Evolutionary conservation across 257 asterid species (phyloP), one percentile per base, ranked within the genome.

Genomic region (Scutellaria galericulata): DNA sequence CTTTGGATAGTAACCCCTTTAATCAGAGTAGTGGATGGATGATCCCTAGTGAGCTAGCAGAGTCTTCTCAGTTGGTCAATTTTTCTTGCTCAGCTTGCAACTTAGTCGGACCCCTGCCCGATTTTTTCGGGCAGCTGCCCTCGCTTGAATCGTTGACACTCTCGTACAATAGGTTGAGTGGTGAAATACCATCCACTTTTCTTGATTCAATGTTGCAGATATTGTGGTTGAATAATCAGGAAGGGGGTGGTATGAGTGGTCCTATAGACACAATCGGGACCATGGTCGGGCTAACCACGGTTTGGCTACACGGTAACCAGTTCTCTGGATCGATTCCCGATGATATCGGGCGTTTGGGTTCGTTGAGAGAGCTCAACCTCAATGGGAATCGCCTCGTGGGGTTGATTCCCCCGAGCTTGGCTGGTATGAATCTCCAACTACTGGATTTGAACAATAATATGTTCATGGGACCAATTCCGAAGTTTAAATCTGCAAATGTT

Each of bases 381-480:
- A 86, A 85, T 24, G 64, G 86, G n/a, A 92, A 92, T 73, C 79
- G 68, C 12, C 81, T 92, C 0, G 92, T 88, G 47, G 97, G 97
- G 37, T 9, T 84, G 70, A 77, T 92, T 53, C 97, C 97, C 3
- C 60, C 78, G 9, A 68, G 85, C 52, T 77, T 92, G 80, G 96
- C 92, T 8, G 7, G 66, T 68, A 72, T 92, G 86, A 72, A 72
- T 50, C 82, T 90, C 44, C 64, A 57, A 7, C 31, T 66, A 0
- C 65, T 92, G 76, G 80, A 92, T 80, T 79, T 92, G 85, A 90
- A 86, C 72, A 90, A 92, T 66, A 92, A 92, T 70, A 85, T 80
- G 90, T 78, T 92, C 2, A 88, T 92, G 97, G 98, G 98, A 41
- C 84, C 94, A 3, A 78, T 88, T 7, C 98, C 98, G 5, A 78